Evolutionary conservation across 495 filamentous ascomycete species (phyloP), one percentile per base, ranked within the genome.

Genomic region (Aspergillus nanangensis): DNA sequence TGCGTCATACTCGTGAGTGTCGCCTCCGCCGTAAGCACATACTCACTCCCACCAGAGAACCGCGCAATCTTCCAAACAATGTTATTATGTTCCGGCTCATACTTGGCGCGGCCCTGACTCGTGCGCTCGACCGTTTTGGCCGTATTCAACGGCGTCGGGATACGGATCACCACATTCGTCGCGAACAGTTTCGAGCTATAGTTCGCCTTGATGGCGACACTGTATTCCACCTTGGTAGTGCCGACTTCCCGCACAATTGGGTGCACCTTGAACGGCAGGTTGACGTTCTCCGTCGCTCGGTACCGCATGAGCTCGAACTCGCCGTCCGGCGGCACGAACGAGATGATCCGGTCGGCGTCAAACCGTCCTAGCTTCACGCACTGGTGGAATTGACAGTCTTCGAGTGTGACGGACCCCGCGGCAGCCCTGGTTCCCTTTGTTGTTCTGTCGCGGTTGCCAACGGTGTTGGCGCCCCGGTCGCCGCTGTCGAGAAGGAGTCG

Each of bases 241-340:
- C 92, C 90, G 41, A 96, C 79, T 64, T 99, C 94, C 60, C 95
- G 94, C 56, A 99, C 93, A 56, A 96, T 99, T 50, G 91, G 91
- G 62, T 97, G 94, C 42, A 99, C 90, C 65, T 95, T 96, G 79
- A 99, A 99, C 7, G 94, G 94, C 13, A 99, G 76, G 63, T 99
- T 99, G 61, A 99, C 92, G 60, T 99, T 97, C 65, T 99, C 94
- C 17, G 93, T 97, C n/a, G 94, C 92, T 51, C 94, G 89, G 71
- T 99, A 99, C 17, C 90, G 85, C 94, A 99, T 99, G 45, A 99
- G 79, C 72, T 99, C 94, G 67, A 99, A 99, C 57, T 96, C 92
- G 51, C 94, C 94, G 69, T 99, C 94, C 20, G 94, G 94, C 27
- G 94, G 94, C 25, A 99, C 82, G 67, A 99, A 99, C 18, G 85